Conservation (phyloP, 2,329 filamentous ascomycete genomes). For the Scedosporium minutisporum region DNA sequence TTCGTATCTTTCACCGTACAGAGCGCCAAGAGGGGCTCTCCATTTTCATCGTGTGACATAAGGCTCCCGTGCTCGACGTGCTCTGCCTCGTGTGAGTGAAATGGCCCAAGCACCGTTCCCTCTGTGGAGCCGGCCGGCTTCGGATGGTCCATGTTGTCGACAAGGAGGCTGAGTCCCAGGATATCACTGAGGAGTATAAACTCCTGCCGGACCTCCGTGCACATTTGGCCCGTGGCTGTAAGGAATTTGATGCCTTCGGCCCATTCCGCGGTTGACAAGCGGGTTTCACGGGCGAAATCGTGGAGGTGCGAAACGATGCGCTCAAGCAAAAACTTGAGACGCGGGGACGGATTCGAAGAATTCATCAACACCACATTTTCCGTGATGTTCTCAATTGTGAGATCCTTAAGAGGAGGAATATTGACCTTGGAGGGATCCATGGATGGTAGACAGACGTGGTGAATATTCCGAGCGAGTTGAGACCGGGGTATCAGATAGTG, state of each 20-base stretch:
- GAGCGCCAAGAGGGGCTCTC: conserved; percentile 55
- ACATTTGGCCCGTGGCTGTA: conserved; percentile 58
- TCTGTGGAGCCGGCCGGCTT: conserved; percentile 59
- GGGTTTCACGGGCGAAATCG: conserved; percentile 66
- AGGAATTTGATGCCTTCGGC: conserved; percentile 60
- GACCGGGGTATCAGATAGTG: too few relatives aligned
- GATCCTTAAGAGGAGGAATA: conserved; percentile 26
- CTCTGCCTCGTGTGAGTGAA: conserved; percentile 64
- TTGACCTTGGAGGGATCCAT: background rate
- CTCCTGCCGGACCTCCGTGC: conserved; percentile 60
- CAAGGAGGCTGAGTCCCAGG: conserved; percentile 62
- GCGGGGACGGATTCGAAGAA: conserved; percentile 49
- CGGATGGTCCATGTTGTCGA: conserved; percentile 69
- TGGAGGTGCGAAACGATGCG: conserved; percentile 63
- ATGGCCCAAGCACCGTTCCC: conserved; percentile 66
- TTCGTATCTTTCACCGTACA: conserved; percentile 55
- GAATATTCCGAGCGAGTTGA: too few relatives aligned
- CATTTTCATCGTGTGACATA: conserved; percentile 56
- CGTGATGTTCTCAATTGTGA: conserved; percentile 67
- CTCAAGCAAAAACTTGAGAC: conserved; percentile 60
- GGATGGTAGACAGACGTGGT: too few relatives aligned
- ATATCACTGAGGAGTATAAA: conserved; percentile 70
- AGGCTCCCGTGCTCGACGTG: conserved; percentile 36
- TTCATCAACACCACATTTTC: conserved; percentile 63
- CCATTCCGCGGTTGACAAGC: conserved; percentile 65